Conservation (phyloP, 164 flowering plant species). For the Chloranthus sessilifolius region DNA sequence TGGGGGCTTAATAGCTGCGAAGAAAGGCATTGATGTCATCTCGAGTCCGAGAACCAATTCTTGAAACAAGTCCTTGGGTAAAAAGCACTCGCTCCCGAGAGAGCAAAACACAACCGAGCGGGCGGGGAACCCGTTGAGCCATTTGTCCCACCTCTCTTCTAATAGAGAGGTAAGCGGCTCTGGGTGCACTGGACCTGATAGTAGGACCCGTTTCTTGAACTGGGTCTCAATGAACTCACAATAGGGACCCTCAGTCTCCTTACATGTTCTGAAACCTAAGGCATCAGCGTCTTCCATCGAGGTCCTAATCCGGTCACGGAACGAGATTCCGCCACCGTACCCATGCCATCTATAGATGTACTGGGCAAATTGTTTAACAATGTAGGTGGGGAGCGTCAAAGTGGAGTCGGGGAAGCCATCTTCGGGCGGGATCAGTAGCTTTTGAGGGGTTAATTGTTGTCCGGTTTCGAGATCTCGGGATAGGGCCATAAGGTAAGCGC, state of each 20-base stretch:
- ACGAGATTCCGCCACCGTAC: slow-evolving; percentile 6
- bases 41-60: slow-evolving; percentile 34
- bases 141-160: slow-evolving; percentile 22
- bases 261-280: slow-evolving; percentile 9
- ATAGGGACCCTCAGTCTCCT: slow-evolving; percentile 14
- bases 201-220: slow-evolving; percentile 8
- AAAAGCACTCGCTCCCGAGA: slow-evolving; percentile 29
- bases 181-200: slow-evolving; percentile 15
- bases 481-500: slow-evolving; percentile 14
- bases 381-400: slow-evolving; percentile 8
- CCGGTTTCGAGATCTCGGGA: slow-evolving; percentile 3
- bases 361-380: slow-evolving; percentile 15
- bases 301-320: slow-evolving; percentile 3
- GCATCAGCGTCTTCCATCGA: not conserved
- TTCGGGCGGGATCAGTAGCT: slow-evolving; percentile 22
- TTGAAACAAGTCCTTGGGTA: slow-evolving; percentile 19
- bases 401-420: slow-evolving; percentile 17
- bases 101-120: slow-evolving; percentile 28
- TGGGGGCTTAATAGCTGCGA: slow-evolving; percentile 14
- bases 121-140: slow-evolving; percentile 23
- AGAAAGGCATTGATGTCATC: slow-evolving; percentile 26
- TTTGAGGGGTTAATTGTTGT: slow-evolving; percentile 11
- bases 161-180: slow-evolving; percentile 6
- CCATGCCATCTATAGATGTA: slow-evolving; percentile 20
- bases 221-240: slow-evolving; percentile 9